Conservation (phyloP, 129 eudicot species). For the Heracleum sosnowskyi region DNA sequence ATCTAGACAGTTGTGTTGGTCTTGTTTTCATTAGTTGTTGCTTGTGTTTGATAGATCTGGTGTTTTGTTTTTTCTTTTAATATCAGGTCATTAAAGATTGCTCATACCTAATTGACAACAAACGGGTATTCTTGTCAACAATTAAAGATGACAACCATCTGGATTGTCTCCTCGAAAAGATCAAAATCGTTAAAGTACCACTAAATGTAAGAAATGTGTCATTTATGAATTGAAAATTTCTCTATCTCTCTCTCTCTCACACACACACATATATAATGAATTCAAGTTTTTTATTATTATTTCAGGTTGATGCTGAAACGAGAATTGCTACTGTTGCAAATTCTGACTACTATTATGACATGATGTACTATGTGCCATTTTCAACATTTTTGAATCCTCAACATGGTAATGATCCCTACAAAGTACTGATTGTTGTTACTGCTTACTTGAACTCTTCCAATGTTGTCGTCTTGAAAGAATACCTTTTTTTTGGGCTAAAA, state of each 20-base stretch:
- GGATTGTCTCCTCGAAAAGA: constrained; percentile 54
- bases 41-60: neutral
- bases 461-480: too few relatives aligned
- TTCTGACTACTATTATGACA: constrained; percentile 60
- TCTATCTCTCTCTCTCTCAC: too few relatives aligned
- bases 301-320: constrained; percentile 36
- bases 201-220: constrained; percentile 34
- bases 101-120: constrained; percentile 34
- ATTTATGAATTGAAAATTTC: neutral
- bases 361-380: constrained; percentile 50
- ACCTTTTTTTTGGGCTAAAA: too few relatives aligned
- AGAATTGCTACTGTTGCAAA: constrained; percentile 9
- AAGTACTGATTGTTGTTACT: too few relatives aligned
- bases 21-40: neutral
- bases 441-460: too few relatives aligned
- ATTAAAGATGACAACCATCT: constrained; percentile 70
- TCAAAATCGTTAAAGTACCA: constrained; percentile 41
- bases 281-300: neutral
- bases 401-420: constrained; percentile 41
- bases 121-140: constrained; percentile 57
- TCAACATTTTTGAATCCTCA: constrained; percentile 44
- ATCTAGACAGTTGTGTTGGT: neutral
- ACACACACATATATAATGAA: neutral
- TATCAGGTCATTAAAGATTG: constrained; percentile 52
- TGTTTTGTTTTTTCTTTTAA: neutral